These are phyloP conservation scores for Cercophora newfieldiana DNA, from an alignment of 495 filamentous ascomycete species.

Conservation along the genomic window DNA sequence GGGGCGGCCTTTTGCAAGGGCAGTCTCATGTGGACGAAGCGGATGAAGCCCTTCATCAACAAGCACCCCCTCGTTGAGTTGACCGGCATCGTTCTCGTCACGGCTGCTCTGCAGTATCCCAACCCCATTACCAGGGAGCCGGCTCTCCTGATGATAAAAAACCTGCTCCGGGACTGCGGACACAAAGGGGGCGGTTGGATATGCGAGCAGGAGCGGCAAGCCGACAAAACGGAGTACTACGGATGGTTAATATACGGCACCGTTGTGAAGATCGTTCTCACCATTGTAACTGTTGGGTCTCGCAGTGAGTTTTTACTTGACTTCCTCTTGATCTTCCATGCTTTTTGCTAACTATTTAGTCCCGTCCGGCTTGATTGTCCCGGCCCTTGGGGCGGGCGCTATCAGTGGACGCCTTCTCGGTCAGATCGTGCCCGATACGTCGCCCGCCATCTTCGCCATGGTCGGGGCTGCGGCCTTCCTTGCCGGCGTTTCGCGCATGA, in stretches of 20 bases:
- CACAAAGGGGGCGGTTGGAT: slow-evolving; percentile 43
- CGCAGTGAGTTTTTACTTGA: slow-evolving; percentile 38
- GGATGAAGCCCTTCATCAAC: slow-evolving; percentile 51
- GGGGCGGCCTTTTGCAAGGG: slow-evolving; percentile 58
- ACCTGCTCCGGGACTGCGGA: slow-evolving; percentile 55
- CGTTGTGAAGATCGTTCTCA: slow-evolving; percentile 54
- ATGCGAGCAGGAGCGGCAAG: slow-evolving; percentile 46
- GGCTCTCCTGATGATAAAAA: slow-evolving; percentile 55
- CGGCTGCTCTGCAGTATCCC: slow-evolving; percentile 55
- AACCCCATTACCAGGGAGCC: slow-evolving; percentile 55
- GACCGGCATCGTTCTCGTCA: slow-evolving; percentile 53
- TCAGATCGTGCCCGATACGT: slow-evolving; percentile 40
- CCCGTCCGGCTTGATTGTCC: slow-evolving; percentile 60
- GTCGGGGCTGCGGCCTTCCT: slow-evolving; percentile 61
- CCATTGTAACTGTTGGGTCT: slow-evolving; percentile 57
- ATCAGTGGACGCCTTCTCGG: slow-evolving; percentile 58
- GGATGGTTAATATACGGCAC: slow-evolving; percentile 55
- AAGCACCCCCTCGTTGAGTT: slow-evolving; percentile 56
- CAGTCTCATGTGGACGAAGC: slow-evolving; percentile 57
- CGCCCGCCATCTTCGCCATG: slow-evolving; percentile 61
- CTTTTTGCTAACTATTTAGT: slow-evolving; percentile 31
- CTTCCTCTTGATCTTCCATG: background rate
- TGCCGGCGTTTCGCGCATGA: slow-evolving; percentile 59
- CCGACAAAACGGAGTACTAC: slow-evolving; percentile 40
- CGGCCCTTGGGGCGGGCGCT: slow-evolving; percentile 57